Base-by-base conservation (phyloP, 306 rosid species). In the Vigna trinervia region DNA sequence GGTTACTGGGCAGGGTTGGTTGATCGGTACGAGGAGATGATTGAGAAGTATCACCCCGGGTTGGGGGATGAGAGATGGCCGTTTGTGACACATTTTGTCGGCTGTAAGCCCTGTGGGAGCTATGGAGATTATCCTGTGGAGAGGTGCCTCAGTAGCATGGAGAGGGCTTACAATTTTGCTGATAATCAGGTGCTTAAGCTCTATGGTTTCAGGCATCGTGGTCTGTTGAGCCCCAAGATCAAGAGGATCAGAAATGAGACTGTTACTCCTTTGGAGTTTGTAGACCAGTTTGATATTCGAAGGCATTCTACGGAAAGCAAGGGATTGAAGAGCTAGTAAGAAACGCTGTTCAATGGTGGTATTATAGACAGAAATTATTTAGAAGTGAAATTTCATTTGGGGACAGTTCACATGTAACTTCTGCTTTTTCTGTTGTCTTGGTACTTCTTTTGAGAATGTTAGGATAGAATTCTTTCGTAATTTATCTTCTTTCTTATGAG, bases 1-100 rank as follows among this genome's bases (percentile, higher is more conserved):
- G 99, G 99, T 8, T 96, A 92, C 48, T 96, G 99, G 99, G 98
- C 96, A 0, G 99, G 99, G 4, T 86, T 96, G 86, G 99, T 96
- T 15, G 99, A 96, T 80, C 83, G 97, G 80, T 96, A 92, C 3
- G 99, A 96, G 67, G 99, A 92, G 88, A 96, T 96, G 99, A 81
- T 89, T 2, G 97, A 96, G 89, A 96, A 96, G 90, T 96, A 96
- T 80, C 95, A 89, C 72, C 98, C 99, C 0, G 99, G 99, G 0
- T 78, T 96, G 36, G 98, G 99, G 4, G 99, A 96, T 43, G 99
- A 96, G 77, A 89, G 99, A 80, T 96, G 99, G 99, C 99, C 99
- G 1, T 96, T 96, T 80, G 99, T 96, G 84, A 96, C 99, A 0
- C 99, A 96, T 82, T 96, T 96, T 17, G 99, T 96, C 45, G 99